These are phyloP conservation scores for Exophiala alcalophila DNA, from an alignment of 2,329 filamentous ascomycete genomes.

Conservation along the genomic window DNA sequence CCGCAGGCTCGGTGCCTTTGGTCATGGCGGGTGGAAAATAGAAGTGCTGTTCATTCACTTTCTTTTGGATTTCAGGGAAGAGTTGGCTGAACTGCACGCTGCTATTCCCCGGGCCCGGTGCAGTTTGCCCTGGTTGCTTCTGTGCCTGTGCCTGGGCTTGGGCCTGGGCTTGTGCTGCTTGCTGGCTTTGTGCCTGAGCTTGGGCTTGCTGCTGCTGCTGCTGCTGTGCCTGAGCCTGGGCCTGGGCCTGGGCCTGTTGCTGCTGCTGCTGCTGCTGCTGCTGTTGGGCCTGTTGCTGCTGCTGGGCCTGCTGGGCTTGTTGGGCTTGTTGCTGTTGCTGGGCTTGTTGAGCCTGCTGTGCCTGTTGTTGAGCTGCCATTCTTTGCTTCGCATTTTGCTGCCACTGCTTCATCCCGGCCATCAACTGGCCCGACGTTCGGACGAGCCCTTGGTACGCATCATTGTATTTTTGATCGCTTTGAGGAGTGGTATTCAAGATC, in stretches of 20 bases:
- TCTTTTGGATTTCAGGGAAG: conserved; percentile 45
- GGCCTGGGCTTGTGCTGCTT: conserved; percentile 32
- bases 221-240: conserved; percentile 6
- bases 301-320: conserved; percentile 32
- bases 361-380: too few species aligned
- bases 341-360: conserved; percentile 26
- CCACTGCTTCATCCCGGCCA: conserved; percentile 51
- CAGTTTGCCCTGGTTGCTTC: conserved; percentile 8
- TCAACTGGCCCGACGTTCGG: conserved; percentile 51
- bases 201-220: conserved; percentile 14
- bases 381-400: conserved; percentile 41
- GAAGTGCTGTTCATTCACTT: conserved; percentile 45
- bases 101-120: conserved; percentile 32
- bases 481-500: conserved; percentile 48
- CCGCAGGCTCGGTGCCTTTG: conserved; percentile 39
- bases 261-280: conserved; percentile 17
- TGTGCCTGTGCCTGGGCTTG: conserved; percentile 9
- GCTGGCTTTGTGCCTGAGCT: conserved; percentile 15
- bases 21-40: conserved; percentile 46
- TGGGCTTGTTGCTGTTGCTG: conserved; percentile 21
- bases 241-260: conserved; percentile 6
- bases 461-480: conserved; percentile 50
- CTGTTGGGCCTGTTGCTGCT: conserved; percentile 25
- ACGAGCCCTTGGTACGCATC: conserved; percentile 51
- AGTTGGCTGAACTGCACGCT: conserved; percentile 43